A percentile compares a stretch with the other conserved stretches of the same genome.
Evolutionary conservation across 805 yeast genomes (phyloP).

Genomic region (Nakazawaea wickerhamii): DNA sequence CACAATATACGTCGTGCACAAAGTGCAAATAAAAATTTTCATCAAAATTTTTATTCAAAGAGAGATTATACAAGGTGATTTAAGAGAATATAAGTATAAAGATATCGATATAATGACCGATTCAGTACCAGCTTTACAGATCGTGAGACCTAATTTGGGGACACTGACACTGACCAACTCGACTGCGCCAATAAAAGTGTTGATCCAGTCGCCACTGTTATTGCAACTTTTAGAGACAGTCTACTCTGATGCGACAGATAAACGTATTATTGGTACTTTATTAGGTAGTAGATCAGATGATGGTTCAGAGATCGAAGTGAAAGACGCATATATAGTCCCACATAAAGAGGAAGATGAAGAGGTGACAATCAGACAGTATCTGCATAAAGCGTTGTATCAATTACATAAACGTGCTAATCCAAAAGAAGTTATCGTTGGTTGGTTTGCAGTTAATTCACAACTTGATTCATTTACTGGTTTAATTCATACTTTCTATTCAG

Average conservation of each 20-base stretch:
- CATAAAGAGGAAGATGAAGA: slow-evolving; percentile 72
- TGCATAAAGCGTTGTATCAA: slow-evolving; percentile 64
- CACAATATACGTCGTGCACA: no score
- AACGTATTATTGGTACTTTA: slow-evolving; percentile 75
- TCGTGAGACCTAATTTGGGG: slow-evolving; percentile 43
- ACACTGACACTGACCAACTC: slow-evolving; percentile 29
- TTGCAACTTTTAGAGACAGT: slow-evolving; percentile 73
- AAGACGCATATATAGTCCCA: slow-evolving; percentile 77
- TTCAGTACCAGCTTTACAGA: slow-evolving; percentile 20
- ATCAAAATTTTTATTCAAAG: no score
- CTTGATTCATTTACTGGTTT: slow-evolving; percentile 70
- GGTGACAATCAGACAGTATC: slow-evolving; percentile 70
- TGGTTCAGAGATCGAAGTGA: slow-evolving; percentile 66
- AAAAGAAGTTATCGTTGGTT: slow-evolving; percentile 73
- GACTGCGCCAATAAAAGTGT: slow-evolving; percentile 43
- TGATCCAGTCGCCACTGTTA: slow-evolving; percentile 63
- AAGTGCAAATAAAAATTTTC: no score
- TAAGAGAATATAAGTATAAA: no score
- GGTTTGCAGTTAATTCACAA: slow-evolving; percentile 63
- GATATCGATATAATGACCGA: neutral
- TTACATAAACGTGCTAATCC: slow-evolving; percentile 76
- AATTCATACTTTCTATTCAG: slow-evolving; percentile 74
- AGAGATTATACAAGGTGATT: no score
- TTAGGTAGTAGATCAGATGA: slow-evolving; percentile 81
- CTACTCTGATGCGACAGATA: slow-evolving; percentile 48